A percentile compares a stretch with the other conserved stretches of the same genome.
Evolutionary conservation across 2,329 filamentous ascomycete genomes (phyloP).

Genomic region (Penicillium sp.): DNA sequence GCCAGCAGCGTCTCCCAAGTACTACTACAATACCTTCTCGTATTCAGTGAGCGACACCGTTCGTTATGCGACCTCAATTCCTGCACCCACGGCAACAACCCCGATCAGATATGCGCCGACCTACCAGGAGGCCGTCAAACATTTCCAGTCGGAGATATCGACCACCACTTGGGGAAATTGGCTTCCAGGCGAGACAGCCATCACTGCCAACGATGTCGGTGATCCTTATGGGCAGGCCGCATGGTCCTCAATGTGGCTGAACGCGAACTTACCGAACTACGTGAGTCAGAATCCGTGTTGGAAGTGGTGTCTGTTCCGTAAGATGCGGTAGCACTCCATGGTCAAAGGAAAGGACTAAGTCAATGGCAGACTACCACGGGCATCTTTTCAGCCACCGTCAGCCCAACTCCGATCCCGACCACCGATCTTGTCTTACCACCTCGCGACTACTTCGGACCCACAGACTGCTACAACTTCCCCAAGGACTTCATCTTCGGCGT

Average conservation of each 20-base stretch:
- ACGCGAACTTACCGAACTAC: conserved; percentile 27
- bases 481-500: conserved; percentile 41
- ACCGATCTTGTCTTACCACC: conserved; percentile 53
- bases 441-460: conserved; percentile 44
- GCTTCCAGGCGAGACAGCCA: conserved; percentile 24
- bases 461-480: conserved; percentile 30
- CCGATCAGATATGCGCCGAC: conserved; percentile 25
- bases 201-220: conserved; percentile 23
- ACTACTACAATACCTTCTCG: conserved; percentile 23
- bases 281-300: conserved; percentile 4
- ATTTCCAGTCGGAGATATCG: conserved; percentile 17
- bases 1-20: conserved; percentile 13
- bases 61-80: conserved; percentile 28
- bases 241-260: conserved; percentile 32
- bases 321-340: too few species aligned
- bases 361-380: conserved; percentile 23
- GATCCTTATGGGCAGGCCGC: conserved; percentile 33
- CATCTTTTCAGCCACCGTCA: conserved; percentile 48
- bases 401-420: conserved; percentile 50
- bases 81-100: conserved; percentile 20
- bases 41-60: conserved; percentile 28
- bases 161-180: conserved; percentile 33
- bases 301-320: too few species aligned
- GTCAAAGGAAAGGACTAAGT: background rate
- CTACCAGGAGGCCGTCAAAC: conserved; percentile 21